phyloP scores from a whole-genome alignment of 345 rosid species.

The Brassica nigra region DNA sequence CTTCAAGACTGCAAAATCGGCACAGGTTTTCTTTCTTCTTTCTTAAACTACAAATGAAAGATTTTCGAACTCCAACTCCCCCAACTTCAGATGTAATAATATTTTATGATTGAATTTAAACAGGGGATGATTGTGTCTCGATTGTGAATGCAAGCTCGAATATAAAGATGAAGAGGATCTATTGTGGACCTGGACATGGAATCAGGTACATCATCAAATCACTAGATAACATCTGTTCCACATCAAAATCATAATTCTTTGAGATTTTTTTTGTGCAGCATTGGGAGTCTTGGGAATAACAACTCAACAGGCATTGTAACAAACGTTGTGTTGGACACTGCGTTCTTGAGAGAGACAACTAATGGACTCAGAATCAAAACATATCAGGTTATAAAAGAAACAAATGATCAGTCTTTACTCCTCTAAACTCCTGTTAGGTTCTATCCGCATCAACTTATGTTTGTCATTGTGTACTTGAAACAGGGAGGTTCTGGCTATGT shows the following conservation, averaged over 20 bases:
- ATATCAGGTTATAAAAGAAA: constrained; percentile 73
- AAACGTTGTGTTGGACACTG: constrained; percentile 92
- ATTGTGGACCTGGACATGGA: constrained; percentile 99
- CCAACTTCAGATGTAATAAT: background rate
- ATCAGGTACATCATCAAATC: constrained; percentile 57
- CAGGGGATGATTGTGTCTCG: constrained; percentile 97
- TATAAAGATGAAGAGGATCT: constrained; percentile 86
- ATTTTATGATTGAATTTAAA: constrained; percentile 19
- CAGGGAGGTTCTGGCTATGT: constrained; percentile 98
- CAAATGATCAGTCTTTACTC: background rate
- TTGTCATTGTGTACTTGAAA: background rate
- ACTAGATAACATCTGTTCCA: constrained; percentile 1
- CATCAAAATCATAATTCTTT: background rate
- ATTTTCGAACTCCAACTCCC: background rate
- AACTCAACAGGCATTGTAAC: constrained; percentile 77
- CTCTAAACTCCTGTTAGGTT: background rate
- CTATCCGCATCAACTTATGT: background rate
- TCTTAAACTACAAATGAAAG: background rate
- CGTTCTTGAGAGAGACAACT: constrained; percentile 72
- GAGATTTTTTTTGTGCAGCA: constrained; percentile 45
- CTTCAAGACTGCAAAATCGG: constrained; percentile 91
- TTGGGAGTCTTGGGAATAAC: constrained; percentile 96
- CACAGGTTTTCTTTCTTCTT: constrained; percentile 55
- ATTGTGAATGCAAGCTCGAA: constrained; percentile 85
- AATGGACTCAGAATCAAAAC: constrained; percentile 98